Evolutionary conservation across 2,329 filamentous ascomycete species (phyloP).

Genomic region (Aspergillus sp.): DNA sequence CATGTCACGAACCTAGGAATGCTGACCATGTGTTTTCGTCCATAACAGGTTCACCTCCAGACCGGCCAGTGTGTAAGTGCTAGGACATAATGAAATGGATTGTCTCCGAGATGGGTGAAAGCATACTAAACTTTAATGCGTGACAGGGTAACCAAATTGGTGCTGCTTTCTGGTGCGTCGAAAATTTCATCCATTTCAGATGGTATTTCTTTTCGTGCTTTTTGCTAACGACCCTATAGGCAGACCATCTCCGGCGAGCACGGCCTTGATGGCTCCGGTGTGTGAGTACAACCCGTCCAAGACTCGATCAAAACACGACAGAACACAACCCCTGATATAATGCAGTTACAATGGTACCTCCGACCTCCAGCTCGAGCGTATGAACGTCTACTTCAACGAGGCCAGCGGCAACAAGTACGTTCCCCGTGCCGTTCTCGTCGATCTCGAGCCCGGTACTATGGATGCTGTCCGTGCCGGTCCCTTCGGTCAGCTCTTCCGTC

Average conservation of each 20-base stretch:
- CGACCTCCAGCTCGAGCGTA: constrained; percentile 98
- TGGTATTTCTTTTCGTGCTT: background rate
- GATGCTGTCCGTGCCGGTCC: constrained; percentile 97
- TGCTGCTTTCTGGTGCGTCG: constrained; percentile 93
- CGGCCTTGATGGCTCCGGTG: constrained; percentile 94
- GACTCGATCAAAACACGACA: constrained; percentile 7
- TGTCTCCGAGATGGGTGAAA: background rate
- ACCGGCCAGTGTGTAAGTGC: constrained; percentile 96
- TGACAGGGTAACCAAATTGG: constrained; percentile 98
- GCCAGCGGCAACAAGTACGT: constrained; percentile 95
- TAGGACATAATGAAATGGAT: constrained; percentile 11
- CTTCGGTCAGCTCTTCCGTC: constrained; percentile 98
- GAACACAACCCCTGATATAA: constrained; percentile 24
- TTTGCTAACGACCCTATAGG: constrained; percentile 53
- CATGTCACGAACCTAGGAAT: constrained; percentile 17
- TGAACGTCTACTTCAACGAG: constrained; percentile 99
- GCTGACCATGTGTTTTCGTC: constrained; percentile 46
- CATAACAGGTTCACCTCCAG: constrained; percentile 92
- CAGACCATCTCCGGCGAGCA: constrained; percentile 87
- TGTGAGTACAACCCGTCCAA: constrained; percentile 61
- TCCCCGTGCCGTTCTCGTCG: constrained; percentile 97
- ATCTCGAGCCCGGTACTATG: constrained; percentile 99
- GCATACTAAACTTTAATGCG: constrained; percentile 30
- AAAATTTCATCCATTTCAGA: constrained; percentile 1
- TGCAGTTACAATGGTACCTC: constrained; percentile 92